Conservation (phyloP, 176 grass and related monocot species). For the Puya raimondii region DNA sequence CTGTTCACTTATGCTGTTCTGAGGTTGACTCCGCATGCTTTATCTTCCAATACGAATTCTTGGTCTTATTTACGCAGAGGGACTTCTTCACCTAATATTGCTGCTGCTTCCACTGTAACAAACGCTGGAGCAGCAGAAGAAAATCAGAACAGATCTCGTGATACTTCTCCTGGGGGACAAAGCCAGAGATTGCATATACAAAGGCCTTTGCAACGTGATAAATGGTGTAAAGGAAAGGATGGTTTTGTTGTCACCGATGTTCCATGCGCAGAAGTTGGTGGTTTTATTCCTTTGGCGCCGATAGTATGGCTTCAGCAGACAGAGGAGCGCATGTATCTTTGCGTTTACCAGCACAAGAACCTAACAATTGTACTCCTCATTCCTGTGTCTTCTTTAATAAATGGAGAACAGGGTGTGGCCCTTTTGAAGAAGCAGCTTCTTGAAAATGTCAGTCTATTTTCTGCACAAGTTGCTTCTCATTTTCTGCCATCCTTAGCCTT, state of each 20-base stretch:
- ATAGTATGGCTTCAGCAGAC: conserved; percentile 67
- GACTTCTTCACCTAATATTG: conserved; percentile 35
- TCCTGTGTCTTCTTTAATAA: conserved; percentile 58
- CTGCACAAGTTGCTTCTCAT: not conserved
- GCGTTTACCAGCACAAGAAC: conserved; percentile 72
- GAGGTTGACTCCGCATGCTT: conserved; percentile 79
- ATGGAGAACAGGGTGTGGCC: conserved; percentile 65
- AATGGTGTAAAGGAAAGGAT: conserved; percentile 83
- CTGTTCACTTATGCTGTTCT: conserved; percentile 71
- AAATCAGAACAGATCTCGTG: conserved; percentile 49
- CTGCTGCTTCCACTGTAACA: conserved; percentile 36
- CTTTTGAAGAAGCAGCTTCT: conserved; percentile 69
- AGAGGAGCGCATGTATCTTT: conserved; percentile 76
- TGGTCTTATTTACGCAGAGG: conserved; percentile 97
- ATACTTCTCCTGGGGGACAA: conserved; percentile 63
- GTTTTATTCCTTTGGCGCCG: conserved; percentile 37
- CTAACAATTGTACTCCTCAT: conserved; percentile 67
- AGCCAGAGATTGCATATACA: conserved; percentile 44
- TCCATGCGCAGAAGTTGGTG: conserved; percentile 34
- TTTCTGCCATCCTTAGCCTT: not conserved
- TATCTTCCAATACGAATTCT: conserved; percentile 60
- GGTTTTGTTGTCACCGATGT: conserved; percentile 67
- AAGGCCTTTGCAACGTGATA: conserved; percentile 73
- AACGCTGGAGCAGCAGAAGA: conserved; percentile 48
- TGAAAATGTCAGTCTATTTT: conserved; percentile 65